These are phyloP conservation scores for Tolypocladium amazonense DNA, from an alignment of 2,329 filamentous ascomycete species.

Conservation along the genomic window DNA sequence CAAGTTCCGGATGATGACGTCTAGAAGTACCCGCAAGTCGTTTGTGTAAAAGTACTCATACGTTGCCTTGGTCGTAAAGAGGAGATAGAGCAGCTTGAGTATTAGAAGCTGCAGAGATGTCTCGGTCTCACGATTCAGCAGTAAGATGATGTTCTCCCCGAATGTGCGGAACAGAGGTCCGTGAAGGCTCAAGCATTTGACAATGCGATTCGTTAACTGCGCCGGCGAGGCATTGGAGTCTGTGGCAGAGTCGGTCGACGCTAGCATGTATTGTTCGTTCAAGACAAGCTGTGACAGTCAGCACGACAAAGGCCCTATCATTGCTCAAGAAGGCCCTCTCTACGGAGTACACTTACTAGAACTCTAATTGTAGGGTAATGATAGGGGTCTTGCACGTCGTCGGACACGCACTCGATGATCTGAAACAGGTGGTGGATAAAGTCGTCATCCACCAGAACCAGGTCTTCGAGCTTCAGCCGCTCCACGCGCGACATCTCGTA, in stretches of 20 bases:
- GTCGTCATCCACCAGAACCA: slow-evolving; percentile 65
- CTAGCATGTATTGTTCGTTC: slow-evolving; percentile 97
- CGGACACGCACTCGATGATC: slow-evolving; percentile 77
- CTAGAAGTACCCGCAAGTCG: slow-evolving; percentile 83
- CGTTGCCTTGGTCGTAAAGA: slow-evolving; percentile 85
- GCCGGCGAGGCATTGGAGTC: slow-evolving; percentile 26
- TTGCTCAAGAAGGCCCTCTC: no score
- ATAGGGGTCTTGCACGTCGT: slow-evolving; percentile 85
- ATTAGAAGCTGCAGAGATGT: slow-evolving; percentile 94
- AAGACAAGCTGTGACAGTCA: slow-evolving; percentile 60
- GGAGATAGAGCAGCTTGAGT: slow-evolving; percentile 84
- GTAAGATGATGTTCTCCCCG: slow-evolving; percentile 91
- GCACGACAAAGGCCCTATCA: background rate
- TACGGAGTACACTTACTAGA: slow-evolving; percentile 54
- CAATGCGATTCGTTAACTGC: slow-evolving; percentile 78
- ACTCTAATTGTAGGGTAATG: slow-evolving; percentile 93
- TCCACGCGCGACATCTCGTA: slow-evolving; percentile 97
- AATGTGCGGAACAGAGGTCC: slow-evolving; percentile 84
- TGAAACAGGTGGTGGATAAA: slow-evolving; percentile 79
- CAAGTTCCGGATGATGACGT: slow-evolving; percentile 95
- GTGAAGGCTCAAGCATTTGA: slow-evolving; percentile 78
- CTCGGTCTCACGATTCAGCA: slow-evolving; percentile 90
- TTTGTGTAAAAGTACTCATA: slow-evolving; percentile 99
- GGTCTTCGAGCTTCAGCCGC: slow-evolving; percentile 62
- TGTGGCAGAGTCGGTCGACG: slow-evolving; percentile 42